Percentiles rank a stretch among this genome's conserved stretches.
Conservation (phyloP, 306 rosid genomes). For the Macrotyloma uniflorum region DNA sequence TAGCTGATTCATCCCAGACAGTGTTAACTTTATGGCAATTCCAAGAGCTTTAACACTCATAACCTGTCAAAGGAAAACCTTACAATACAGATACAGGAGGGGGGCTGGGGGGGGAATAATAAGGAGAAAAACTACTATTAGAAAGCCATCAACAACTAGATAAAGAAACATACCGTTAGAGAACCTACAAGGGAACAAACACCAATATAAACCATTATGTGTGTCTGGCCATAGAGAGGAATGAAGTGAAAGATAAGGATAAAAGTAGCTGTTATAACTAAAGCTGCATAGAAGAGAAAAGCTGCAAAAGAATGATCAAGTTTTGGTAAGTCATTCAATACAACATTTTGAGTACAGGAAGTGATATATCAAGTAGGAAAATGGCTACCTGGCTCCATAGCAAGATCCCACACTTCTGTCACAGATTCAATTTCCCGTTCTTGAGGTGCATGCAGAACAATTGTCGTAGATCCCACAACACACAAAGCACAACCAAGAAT, state of each 20-base stretch:
- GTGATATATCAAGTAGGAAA: constrained; percentile 12
- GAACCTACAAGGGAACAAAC: constrained; percentile 99
- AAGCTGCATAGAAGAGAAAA: constrained; percentile 81
- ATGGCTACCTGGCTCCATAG: constrained; percentile 95
- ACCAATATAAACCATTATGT: constrained; percentile 97
- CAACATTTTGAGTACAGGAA: constrained; percentile 6
- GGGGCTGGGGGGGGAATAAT: too few relatives aligned
- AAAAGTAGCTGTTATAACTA: constrained; percentile 75
- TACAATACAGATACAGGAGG: constrained; percentile 30
- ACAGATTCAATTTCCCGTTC: constrained; percentile 92
- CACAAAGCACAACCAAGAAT: constrained; percentile 92
- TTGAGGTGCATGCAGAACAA: constrained; percentile 98
- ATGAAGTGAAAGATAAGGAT: constrained; percentile 80
- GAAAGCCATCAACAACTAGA: constrained; percentile 24
- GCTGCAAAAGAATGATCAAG: constrained; percentile 59
- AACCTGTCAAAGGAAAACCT: constrained; percentile 68
- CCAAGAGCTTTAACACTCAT: constrained; percentile 99
- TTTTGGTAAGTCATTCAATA: constrained; percentile 31
- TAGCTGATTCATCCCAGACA: constrained; percentile 93
- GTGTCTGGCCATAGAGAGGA: constrained; percentile 97
- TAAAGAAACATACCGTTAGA: constrained; percentile 74
- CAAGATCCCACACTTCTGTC: constrained; percentile 95
- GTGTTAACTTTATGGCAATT: constrained; percentile 92
- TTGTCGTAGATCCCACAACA: constrained; percentile 98
- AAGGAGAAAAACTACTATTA: constrained; percentile 25